phyloP scores from a whole-genome alignment of 2,329 filamentous ascomycete genomes.

The Sphaerostilbella broomeana region DNA sequence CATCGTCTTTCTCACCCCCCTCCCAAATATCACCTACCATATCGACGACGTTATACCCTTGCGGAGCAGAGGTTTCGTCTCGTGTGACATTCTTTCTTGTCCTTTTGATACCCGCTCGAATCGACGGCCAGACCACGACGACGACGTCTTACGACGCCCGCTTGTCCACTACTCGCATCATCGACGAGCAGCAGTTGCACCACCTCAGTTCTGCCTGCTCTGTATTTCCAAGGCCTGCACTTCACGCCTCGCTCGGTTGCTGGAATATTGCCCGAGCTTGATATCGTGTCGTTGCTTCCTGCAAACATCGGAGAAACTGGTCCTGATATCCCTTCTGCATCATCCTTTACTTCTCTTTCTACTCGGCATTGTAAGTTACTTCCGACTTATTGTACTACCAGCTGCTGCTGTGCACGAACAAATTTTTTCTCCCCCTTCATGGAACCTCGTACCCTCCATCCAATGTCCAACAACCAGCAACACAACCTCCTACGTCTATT shows the following conservation, averaged over 20 bases:
- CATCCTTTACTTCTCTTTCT: not conserved
- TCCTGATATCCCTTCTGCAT: not conserved
- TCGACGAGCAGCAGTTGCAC: constrained; percentile 3
- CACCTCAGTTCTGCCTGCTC: not conserved
- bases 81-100: no score
- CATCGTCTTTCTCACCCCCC: not conserved
- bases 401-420: no score
- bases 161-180: not conserved
- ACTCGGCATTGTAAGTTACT: constrained; percentile 13
- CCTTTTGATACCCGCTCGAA: no score
- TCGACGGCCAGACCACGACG: no score
- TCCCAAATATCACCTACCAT: constrained; percentile 1
- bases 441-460: no score
- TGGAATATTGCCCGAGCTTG: constrained; percentile 34
- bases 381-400: no score
- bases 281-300: constrained; percentile 14
- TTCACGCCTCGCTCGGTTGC: constrained; percentile 27
- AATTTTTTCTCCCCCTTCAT: no score
- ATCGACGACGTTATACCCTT: no score
- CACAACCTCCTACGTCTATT: no score
- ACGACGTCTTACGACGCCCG: not conserved
- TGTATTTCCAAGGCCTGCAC: constrained; percentile 12
- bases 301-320: constrained; percentile 4
- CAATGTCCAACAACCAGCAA: no score
- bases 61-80: no score